phyloP scores from a whole-genome alignment of 805 yeast species.

The Ascoidea asiatica region DNA sequence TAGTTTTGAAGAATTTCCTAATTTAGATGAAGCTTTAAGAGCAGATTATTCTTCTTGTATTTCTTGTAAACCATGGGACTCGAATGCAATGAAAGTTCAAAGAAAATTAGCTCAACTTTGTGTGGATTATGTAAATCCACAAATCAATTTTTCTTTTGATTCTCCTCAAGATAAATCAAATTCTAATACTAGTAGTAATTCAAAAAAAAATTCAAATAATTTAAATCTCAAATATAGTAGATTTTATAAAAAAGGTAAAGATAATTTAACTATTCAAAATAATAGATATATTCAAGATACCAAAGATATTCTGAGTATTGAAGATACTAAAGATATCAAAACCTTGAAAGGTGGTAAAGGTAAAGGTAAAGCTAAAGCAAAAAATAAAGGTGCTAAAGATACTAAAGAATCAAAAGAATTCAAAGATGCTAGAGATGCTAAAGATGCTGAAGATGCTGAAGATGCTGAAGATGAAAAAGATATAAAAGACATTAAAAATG shows the following conservation, averaged over 20 bases:
- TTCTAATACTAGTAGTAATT: slow-evolving; percentile 14
- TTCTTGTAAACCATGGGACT: slow-evolving; percentile 37
- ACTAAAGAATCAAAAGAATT: too few species aligned
- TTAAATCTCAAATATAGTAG: too few species aligned
- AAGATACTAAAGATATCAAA: too few species aligned
- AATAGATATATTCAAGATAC: slow-evolving; percentile 4
- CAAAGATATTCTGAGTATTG: too few species aligned
- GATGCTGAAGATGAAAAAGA: too few species aligned
- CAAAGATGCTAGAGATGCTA: too few species aligned
- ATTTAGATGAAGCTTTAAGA: slow-evolving; percentile 26
- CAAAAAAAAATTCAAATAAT: slow-evolving; percentile 8
- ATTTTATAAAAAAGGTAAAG: too few species aligned
- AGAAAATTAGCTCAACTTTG: slow-evolving; percentile 26
- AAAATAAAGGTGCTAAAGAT: too few species aligned
- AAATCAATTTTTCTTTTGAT: slow-evolving; percentile 41
- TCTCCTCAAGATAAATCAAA: slow-evolving; percentile 30
- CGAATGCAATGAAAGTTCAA: slow-evolving; percentile 11
- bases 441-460: too few species aligned
- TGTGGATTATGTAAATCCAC: slow-evolving; percentile 38
- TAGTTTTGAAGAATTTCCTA: slow-evolving; percentile 31
- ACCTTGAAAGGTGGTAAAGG: too few species aligned
- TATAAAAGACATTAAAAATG: too few species aligned
- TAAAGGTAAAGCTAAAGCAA: too few species aligned
- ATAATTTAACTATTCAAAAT: slow-evolving; percentile 3
- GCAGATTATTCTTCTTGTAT: slow-evolving; percentile 38